Conservation (phyloP, 495 filamentous ascomycete species). For the Lentithecium fluviatile region DNA sequence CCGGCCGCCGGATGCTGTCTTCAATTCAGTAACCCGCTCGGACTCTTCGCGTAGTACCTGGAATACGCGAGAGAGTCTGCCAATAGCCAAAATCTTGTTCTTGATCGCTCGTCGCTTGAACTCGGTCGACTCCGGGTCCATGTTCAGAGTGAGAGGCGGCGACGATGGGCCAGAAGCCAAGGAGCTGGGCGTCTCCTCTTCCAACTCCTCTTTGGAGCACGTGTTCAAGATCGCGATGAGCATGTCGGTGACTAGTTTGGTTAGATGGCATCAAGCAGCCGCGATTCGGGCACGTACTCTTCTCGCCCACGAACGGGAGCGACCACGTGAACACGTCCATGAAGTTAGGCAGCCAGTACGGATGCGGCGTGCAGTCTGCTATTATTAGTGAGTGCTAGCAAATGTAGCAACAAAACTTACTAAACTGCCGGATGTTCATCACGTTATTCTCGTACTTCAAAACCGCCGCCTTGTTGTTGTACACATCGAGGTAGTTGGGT, state of each 20-base stretch:
- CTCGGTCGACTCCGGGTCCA: slow-evolving; percentile 81
- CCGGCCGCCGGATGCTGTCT: slow-evolving; percentile 90
- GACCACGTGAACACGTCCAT: slow-evolving; percentile 99
- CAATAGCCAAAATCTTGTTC: slow-evolving; percentile 99
- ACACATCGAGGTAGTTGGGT: slow-evolving; percentile 98
- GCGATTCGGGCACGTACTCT: slow-evolving; percentile 51
- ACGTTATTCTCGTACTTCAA: slow-evolving; percentile 99
- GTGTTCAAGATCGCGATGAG: slow-evolving; percentile 97
- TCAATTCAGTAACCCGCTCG: slow-evolving; percentile 93
- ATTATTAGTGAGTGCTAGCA: neutral
- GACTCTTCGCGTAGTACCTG: slow-evolving; percentile 97
- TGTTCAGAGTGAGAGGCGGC: slow-evolving; percentile 55
- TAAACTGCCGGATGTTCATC: slow-evolving; percentile 99
- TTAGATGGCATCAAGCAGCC: slow-evolving; percentile 17
- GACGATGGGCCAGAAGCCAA: slow-evolving; percentile 66
- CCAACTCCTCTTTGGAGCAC: slow-evolving; percentile 95
- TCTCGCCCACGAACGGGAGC: slow-evolving; percentile 96
- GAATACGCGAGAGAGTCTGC: slow-evolving; percentile 94
- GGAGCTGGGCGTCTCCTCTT: slow-evolving; percentile 68
- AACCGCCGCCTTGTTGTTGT: slow-evolving; percentile 99
- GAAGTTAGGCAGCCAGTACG: slow-evolving; percentile 99
- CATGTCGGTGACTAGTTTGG: slow-evolving; percentile 77
- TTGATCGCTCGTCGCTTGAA: slow-evolving; percentile 95
- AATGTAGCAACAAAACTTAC: slow-evolving; percentile 33
- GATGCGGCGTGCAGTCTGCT: slow-evolving; percentile 87